Base-by-base conservation (phyloP, 2,329 filamentous ascomycete genomes). In the Aurifilum marmelostoma region DNA sequence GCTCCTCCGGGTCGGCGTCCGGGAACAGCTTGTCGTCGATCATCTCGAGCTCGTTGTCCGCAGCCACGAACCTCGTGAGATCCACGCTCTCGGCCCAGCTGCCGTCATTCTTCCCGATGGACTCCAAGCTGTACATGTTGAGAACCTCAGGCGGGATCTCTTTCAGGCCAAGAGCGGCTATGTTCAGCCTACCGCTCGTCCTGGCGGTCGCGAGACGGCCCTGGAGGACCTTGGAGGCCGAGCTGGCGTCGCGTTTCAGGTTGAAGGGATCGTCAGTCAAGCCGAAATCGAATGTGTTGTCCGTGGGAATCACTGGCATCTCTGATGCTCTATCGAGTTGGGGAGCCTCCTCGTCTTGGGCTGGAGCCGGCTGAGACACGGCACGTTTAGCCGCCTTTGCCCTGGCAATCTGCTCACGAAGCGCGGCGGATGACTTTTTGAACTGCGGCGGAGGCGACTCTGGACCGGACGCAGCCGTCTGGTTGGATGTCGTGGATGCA, bases 21-120 rank as follows among this genome's bases (percentile, higher is more conserved):
- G 95, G 94, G 74, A 98, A 97, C 24, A 94, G 83, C 1, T 83
- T 81, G 24, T 96, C 92, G 2, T 89, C 87, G 43, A 98, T 83
- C 41, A 84, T 83, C 74, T 92, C 89, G 62, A 99, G 79, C 75
- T 97, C 92, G 75, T 99, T 98, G 76, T 97, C 94, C 11, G 95
- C 94, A 7, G 92, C 94, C 72, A 96, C 88, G 63, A 98, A 89
- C 71, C 91, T 89, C 0, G 90, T 91, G 60, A 98, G 81, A 76
- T 98, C 95, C 14, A 98, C 93, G 69, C 92, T 91, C 78, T 98
- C 95, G 1, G 94, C 94, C 96, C 96, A 98, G 43, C 90, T 88
- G 14, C 89, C 87, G 47, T 86, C 88, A 29, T 86, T 82, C 16
- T 83, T 84, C 50, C 90, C 88, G 67, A 89, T 85, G 1, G 87